phyloP scores from a whole-genome alignment of 495 filamentous ascomycete species.

The Durotheca rogersii region DNA sequence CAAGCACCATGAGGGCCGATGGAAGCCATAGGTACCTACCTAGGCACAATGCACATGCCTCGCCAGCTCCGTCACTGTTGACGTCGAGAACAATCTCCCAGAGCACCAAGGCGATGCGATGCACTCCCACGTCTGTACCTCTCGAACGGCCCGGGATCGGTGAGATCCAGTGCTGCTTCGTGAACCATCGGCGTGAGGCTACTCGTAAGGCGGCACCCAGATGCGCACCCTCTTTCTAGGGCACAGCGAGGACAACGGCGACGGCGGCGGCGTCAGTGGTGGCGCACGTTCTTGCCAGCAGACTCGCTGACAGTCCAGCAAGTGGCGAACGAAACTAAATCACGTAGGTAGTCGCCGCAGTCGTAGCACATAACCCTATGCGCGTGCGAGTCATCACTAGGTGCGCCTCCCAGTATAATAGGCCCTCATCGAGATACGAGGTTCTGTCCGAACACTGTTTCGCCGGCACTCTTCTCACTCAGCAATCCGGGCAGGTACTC shows the following conservation, averaged over 20 bases:
- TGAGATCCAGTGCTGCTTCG: too few relatives aligned
- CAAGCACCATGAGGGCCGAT: too few relatives aligned
- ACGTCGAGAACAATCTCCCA: constrained; percentile 13
- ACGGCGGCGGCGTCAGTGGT: too few relatives aligned
- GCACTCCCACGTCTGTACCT: too few relatives aligned
- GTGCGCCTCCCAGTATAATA: too few relatives aligned
- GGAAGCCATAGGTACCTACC: too few relatives aligned
- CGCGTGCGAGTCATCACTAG: background rate
- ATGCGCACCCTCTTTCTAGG: too few relatives aligned
- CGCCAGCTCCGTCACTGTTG: constrained; percentile 10
- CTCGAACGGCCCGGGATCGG: background rate
- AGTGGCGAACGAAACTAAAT: background rate
- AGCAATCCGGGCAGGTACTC: background rate
- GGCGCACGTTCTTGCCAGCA: background rate
- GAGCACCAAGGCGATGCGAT: too few relatives aligned
- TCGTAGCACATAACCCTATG: too few relatives aligned
- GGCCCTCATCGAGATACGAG: background rate
- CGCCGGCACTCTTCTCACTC: background rate
- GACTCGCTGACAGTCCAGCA: background rate
- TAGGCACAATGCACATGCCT: constrained; percentile 21
- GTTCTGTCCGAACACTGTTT: background rate
- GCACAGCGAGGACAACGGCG: background rate
- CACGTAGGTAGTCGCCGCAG: too few relatives aligned
- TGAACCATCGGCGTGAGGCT: background rate
- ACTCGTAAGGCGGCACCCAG: too few relatives aligned